Evolutionary conservation across 208 protist genomes (phyloP).

Genomic region (Leishmania tarentolae): DNA sequence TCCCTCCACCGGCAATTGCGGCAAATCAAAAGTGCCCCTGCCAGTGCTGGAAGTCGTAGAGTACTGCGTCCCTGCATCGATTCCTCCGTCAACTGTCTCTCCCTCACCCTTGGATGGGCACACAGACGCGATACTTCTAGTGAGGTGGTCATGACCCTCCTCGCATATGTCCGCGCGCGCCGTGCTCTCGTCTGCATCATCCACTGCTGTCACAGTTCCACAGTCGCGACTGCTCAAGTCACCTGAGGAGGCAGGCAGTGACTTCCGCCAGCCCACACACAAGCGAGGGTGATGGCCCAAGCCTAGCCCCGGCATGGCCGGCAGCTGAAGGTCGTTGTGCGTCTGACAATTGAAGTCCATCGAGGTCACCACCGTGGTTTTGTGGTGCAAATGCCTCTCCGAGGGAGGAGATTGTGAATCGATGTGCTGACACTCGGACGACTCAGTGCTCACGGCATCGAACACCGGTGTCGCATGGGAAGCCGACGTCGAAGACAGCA

Average conservation of each 20-base stretch:
- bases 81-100: not conserved
- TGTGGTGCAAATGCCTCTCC: not conserved
- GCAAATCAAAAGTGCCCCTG: conserved; percentile 2
- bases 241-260: not conserved
- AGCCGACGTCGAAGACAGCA: not conserved
- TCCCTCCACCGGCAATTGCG: not conserved
- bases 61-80: not conserved
- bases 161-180: conserved; percentile 12
- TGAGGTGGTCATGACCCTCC: not conserved
- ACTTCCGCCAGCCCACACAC: not conserved
- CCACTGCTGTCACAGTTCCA: not conserved
- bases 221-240: not conserved
- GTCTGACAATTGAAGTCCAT: not conserved
- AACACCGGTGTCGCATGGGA: conserved; percentile 4
- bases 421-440: not conserved
- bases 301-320: not conserved
- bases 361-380: not conserved
- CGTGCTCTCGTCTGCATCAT: conserved; percentile 4
- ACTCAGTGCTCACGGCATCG: not conserved
- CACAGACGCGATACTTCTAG: not conserved
- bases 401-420: not conserved
- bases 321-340: not conserved
- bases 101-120: not conserved
- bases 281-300: not conserved
- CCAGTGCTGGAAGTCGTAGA: conserved; percentile 7